These are phyloP conservation scores for Auricularia sp. DNA, from an alignment of 768 basidiomycete species.

Conservation along the genomic window DNA sequence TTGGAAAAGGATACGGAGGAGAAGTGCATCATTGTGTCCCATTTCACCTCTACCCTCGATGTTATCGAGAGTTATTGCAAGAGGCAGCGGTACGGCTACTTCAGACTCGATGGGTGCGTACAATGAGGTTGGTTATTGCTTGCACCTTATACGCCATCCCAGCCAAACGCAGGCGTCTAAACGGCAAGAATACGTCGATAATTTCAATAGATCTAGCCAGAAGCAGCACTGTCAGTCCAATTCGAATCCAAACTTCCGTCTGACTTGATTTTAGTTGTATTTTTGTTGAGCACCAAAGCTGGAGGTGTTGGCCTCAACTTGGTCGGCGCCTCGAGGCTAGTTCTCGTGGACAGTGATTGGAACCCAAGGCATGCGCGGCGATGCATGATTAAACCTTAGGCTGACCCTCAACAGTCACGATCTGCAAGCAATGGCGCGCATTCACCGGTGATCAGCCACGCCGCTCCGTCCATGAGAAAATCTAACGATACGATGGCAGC, in stretches of 20 bases:
- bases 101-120: slow-evolving; percentile 77
- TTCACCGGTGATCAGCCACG: slow-evolving; percentile 56
- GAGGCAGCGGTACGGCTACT: slow-evolving; percentile 62
- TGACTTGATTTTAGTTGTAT: slow-evolving; percentile 53
- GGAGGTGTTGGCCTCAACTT: slow-evolving; percentile 92
- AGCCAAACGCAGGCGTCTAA: slow-evolving; percentile 72
- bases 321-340: slow-evolving; percentile 81
- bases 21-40: slow-evolving; percentile 94
- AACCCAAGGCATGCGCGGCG: slow-evolving; percentile 59
- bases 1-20: slow-evolving; percentile 60
- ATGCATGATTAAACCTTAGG: background rate
- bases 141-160: slow-evolving; percentile 2
- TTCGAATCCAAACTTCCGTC: background rate
- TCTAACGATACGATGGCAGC: slow-evolving; percentile 27
- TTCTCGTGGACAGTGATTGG: slow-evolving; percentile 88
- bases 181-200: slow-evolving; percentile 78
- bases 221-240: slow-evolving; percentile 51
- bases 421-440: slow-evolving; percentile 94
- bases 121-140: background rate
- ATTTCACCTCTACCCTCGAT: slow-evolving; percentile 90
- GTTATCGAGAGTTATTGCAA: slow-evolving; percentile 82
- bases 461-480: background rate
- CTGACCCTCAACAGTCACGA: slow-evolving; percentile 54
- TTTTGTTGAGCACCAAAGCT: slow-evolving; percentile 89
- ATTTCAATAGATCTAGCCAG: slow-evolving; percentile 74